Conservation (phyloP, 768 basidiomycete species). For the Tricholoma matsutake region DNA sequence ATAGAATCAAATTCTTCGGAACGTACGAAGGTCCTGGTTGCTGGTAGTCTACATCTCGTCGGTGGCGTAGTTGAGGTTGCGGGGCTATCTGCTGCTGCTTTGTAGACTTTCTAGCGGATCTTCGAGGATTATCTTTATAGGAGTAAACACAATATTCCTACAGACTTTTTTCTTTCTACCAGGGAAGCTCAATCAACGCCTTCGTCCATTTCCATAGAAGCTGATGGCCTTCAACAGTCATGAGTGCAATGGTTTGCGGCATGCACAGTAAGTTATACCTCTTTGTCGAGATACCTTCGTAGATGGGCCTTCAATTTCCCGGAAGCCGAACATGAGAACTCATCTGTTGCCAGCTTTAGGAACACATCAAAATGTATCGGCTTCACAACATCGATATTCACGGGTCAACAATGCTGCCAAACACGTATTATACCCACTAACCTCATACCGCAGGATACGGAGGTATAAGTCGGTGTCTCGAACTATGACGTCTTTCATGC, state of each 20-base stretch:
- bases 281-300: conserved; percentile 51
- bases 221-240: conserved; percentile 44
- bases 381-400: conserved; percentile 28
- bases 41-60: conserved; percentile 91
- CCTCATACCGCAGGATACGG: conserved; percentile 66
- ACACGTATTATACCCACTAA: conserved; percentile 20
- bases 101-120: conserved; percentile 32
- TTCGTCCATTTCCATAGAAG: conserved; percentile 41
- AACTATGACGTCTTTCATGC: conserved; percentile 40
- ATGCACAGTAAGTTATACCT: conserved; percentile 33
- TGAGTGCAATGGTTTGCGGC: background rate
- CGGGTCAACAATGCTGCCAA: background rate
- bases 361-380: conserved; percentile 59
- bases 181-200: conserved; percentile 10
- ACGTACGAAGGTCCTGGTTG: conserved; percentile 66
- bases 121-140: background rate
- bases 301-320: conserved; percentile 38
- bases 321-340: conserved; percentile 16
- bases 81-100: conserved; percentile 65
- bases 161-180: background rate
- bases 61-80: conserved; percentile 94
- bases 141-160: too few species aligned
- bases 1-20: conserved; percentile 29
- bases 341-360: conserved; percentile 37
- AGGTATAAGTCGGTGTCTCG: conserved; percentile 46